Conservation (phyloP, 2,329 filamentous ascomycete species). For the Fusarium begoniae region DNA sequence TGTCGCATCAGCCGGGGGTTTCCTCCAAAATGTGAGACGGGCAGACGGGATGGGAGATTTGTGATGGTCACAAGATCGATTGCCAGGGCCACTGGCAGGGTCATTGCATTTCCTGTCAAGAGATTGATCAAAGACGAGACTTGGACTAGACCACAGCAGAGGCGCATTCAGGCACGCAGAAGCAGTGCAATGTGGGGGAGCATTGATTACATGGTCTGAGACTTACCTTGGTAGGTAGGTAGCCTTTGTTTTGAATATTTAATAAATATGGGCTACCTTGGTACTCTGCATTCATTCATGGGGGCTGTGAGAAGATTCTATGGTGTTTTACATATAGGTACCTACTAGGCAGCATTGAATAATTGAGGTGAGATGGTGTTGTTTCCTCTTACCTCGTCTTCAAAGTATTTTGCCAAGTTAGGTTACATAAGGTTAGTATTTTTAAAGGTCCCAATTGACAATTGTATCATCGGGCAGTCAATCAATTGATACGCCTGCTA, state of each 20-base stretch:
- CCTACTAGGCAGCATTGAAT: neutral
- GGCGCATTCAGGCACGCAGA: conserved; percentile 21
- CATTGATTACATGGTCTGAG: conserved; percentile 13
- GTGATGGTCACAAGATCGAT: conserved; percentile 43
- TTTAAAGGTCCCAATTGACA: neutral
- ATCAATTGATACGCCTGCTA: neutral
- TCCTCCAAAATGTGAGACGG: conserved; percentile 31
- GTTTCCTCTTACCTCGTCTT: conserved; percentile 29
- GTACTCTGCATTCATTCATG: neutral
- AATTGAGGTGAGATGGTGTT: neutral
- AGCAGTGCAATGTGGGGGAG: conserved; percentile 24
- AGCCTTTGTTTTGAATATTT: neutral
- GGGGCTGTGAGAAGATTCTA: neutral
- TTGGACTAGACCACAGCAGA: conserved; percentile 18
- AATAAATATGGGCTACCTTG: neutral
- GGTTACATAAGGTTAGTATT: neutral
- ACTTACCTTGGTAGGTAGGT: neutral
- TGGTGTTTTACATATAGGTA: conserved; percentile 16
- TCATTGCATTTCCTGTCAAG: conserved; percentile 17
- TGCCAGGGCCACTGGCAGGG: conserved; percentile 26
- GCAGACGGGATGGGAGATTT: conserved; percentile 40
- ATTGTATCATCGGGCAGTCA: neutral
- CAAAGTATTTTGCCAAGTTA: neutral
- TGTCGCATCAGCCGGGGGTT: conserved; percentile 38
- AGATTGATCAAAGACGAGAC: conserved; percentile 26